Conservation (phyloP, 805 yeast species). For the Zygoascus ofunaensis region DNA sequence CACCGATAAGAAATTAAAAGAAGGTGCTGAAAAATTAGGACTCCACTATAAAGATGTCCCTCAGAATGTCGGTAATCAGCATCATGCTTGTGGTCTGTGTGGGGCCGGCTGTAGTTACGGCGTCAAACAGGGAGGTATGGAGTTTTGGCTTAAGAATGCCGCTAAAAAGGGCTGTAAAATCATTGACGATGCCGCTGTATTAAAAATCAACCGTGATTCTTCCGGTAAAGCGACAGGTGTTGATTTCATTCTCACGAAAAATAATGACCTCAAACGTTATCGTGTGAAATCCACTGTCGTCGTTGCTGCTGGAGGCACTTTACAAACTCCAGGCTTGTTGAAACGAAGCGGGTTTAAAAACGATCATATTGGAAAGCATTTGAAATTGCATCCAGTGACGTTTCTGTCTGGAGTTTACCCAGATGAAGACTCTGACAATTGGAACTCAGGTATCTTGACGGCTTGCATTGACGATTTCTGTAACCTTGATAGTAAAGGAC, state of each 20-base stretch:
- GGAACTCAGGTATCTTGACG: slow-evolving; percentile 41
- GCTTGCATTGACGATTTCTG: slow-evolving; percentile 38
- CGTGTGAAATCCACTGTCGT: slow-evolving; percentile 36
- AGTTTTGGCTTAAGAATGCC: slow-evolving; percentile 43
- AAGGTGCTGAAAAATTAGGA: slow-evolving; percentile 39
- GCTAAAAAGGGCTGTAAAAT: slow-evolving; percentile 38
- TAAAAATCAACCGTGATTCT: slow-evolving; percentile 30
- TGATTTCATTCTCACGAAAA: slow-evolving; percentile 29
- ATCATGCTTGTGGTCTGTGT: slow-evolving; percentile 41
- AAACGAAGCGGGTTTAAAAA: slow-evolving; percentile 42
- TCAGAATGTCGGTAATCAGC: slow-evolving; percentile 38
- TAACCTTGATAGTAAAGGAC: slow-evolving; percentile 43
- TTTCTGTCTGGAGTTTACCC: slow-evolving; percentile 34
- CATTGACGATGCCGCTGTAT: slow-evolving; percentile 38
- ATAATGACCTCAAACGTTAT: slow-evolving; percentile 10
- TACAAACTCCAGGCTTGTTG: slow-evolving; percentile 41
- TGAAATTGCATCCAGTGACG: slow-evolving; percentile 44
- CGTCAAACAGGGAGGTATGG: slow-evolving; percentile 43
- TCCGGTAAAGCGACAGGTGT: slow-evolving; percentile 40
- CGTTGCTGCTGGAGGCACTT: slow-evolving; percentile 40
- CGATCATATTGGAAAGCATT: slow-evolving; percentile 41
- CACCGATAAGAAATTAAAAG: slow-evolving; percentile 36
- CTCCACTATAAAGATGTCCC: slow-evolving; percentile 34
- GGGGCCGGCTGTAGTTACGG: slow-evolving; percentile 44
- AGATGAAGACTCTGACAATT: slow-evolving; percentile 33